Evolutionary conservation across 139 green algal species (phyloP).

Genomic region (Volvox africanus): DNA sequence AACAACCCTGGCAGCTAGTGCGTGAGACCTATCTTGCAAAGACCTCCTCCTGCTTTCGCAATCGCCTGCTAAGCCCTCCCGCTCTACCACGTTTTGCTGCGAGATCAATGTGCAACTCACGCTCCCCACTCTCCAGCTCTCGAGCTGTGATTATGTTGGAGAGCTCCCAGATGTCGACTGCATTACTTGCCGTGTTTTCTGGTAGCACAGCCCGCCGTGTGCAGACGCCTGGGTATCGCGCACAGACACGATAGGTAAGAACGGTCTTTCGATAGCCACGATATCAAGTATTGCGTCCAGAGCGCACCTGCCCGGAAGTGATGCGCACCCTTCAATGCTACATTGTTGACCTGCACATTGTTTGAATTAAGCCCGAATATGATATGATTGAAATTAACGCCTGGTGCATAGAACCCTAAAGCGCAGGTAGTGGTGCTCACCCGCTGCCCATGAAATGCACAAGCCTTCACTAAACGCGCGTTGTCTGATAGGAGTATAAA

Average conservation of each 20-base stretch:
- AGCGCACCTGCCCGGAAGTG: not conserved
- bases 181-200: not conserved
- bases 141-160: constrained; percentile 58
- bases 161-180: constrained; percentile 49
- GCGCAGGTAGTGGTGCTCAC: not conserved
- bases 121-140: constrained; percentile 51
- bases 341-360: not conserved
- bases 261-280: not conserved
- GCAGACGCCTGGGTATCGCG: not conserved
- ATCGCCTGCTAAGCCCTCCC: no score
- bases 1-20: no score
- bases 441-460: not conserved
- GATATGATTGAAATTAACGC: not conserved
- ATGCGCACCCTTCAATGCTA: not conserved
- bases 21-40: no score
- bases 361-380: not conserved
- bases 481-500: not conserved
- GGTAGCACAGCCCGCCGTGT: not conserved
- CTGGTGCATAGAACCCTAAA: not conserved
- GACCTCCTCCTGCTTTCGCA: no score
- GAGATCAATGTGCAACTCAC: constrained; percentile 40
- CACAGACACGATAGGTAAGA: not conserved
- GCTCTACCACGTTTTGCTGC: not conserved
- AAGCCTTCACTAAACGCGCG: not conserved
- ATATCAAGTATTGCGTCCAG: not conserved